phyloP scores from a whole-genome alignment of 2,329 filamentous ascomycete species.

The Alternaria brassicae region DNA sequence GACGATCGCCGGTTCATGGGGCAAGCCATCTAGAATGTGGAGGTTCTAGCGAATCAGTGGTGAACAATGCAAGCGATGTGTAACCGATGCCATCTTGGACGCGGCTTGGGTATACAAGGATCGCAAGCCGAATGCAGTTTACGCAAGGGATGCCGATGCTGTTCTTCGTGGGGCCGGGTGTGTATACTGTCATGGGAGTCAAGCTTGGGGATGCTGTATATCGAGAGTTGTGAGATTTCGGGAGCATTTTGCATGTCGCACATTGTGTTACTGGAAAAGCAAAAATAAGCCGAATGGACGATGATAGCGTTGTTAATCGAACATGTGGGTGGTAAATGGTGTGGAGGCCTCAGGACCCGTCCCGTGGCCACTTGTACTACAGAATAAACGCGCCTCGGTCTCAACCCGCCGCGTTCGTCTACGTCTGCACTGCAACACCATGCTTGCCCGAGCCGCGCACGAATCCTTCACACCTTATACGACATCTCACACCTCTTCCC shows the following conservation, averaged over 20 bases:
- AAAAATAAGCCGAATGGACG: not conserved
- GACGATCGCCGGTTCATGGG: not conserved
- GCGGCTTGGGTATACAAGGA: not conserved
- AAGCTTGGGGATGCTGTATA: not conserved
- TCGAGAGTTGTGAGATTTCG: not conserved
- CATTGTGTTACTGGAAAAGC: not conserved
- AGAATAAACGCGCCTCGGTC: not conserved
- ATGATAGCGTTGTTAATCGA: not conserved
- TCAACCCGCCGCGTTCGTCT: not conserved
- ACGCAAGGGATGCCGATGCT: not conserved
- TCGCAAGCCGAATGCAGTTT: not conserved
- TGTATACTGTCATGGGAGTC: not conserved
- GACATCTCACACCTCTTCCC: not conserved
- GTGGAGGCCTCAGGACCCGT: not conserved
- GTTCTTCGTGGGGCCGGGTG: not conserved
- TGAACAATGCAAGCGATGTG: not conserved
- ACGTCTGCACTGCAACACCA: not conserved
- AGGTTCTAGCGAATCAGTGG: not conserved
- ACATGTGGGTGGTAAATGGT: not conserved
- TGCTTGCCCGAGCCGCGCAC: not conserved
- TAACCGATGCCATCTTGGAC: not conserved
- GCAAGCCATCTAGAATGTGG: not conserved
- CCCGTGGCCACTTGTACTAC: constrained; percentile 3
- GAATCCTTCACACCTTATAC: not conserved
- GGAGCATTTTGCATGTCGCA: not conserved